Evolutionary conservation across 805 yeast genomes (phyloP).

Genomic region (Wickerhamomyces kurtzmanii): DNA sequence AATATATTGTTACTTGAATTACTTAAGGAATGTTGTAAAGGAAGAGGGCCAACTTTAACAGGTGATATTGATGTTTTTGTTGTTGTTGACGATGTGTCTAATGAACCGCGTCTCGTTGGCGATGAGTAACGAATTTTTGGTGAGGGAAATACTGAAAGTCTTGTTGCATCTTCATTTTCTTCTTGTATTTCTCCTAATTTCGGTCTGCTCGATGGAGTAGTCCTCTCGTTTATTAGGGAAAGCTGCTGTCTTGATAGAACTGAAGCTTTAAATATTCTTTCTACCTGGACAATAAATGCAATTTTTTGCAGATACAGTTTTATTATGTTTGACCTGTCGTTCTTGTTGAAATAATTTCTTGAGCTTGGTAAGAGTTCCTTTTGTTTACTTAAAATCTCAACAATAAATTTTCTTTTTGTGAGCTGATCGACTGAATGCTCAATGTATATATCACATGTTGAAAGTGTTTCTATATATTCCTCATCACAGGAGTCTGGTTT

Average conservation of each 20-base stretch:
- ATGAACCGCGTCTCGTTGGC: too few species aligned
- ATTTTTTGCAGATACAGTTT: conserved; percentile 35
- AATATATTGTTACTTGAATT: too few species aligned
- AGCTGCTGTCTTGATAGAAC: conserved; percentile 12
- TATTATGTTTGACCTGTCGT: conserved; percentile 36
- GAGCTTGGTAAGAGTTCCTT: conserved; percentile 11
- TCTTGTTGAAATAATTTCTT: conserved; percentile 20
- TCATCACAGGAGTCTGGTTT: conserved; percentile 31
- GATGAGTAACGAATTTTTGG: too few species aligned
- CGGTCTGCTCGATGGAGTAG: too few species aligned
- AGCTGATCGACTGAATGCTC: conserved; percentile 41
- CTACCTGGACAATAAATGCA: conserved; percentile 58
- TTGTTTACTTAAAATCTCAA: conserved; percentile 21
- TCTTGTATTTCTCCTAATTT: conserved; percentile 4
- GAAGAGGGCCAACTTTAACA: too few species aligned
- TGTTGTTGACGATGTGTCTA: too few species aligned
- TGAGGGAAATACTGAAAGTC: too few species aligned
- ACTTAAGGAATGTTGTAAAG: too few species aligned
- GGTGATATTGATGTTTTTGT: too few species aligned
- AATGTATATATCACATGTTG: conserved; percentile 39
- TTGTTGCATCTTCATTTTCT: conserved; percentile 3
- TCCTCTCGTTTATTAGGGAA: too few species aligned
- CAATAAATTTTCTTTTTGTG: conserved; percentile 29
- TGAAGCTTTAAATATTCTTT: conserved; percentile 46
- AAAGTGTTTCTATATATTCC: conserved; percentile 32